These are phyloP conservation scores for Xylogone sp. DNA, from an alignment of 2,329 filamentous ascomycete genomes.

Conservation along the genomic window DNA sequence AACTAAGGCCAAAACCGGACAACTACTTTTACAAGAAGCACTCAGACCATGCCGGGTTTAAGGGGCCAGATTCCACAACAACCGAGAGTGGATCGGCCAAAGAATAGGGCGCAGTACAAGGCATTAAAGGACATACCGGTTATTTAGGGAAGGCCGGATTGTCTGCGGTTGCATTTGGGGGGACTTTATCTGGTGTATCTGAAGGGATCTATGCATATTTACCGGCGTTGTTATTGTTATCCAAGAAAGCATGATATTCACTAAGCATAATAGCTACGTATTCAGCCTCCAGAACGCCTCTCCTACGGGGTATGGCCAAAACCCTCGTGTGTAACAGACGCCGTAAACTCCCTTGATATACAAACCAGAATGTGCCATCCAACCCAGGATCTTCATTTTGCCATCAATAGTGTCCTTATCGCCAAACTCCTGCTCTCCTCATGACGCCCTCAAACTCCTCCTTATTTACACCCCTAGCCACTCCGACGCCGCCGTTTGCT, in stretches of 20 bases:
- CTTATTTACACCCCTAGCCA: conserved; percentile 65
- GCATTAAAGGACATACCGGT: conserved; percentile 1
- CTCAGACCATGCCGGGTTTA: conserved; percentile 80
- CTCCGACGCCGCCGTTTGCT: conserved; percentile 77
- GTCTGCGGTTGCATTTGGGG: conserved; percentile 9
- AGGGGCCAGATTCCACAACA: conserved; percentile 41
- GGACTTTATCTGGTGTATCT: conserved; percentile 5
- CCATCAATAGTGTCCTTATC: conserved; percentile 10
- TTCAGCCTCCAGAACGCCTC: neutral
- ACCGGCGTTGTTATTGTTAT: conserved; percentile 7
- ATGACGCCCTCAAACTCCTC: conserved; percentile 50
- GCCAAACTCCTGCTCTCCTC: conserved; percentile 27
- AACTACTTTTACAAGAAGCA: conserved; percentile 88
- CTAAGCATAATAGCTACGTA: neutral
- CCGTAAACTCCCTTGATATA: conserved; percentile 1
- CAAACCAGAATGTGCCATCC: neutral
- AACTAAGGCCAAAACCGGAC: conserved; percentile 67
- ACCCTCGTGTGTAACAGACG: neutral
- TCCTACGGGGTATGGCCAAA: neutral
- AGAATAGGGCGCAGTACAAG: conserved; percentile 13
- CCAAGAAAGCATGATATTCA: conserved; percentile 4
- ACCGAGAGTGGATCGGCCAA: conserved; percentile 18
- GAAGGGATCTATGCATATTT: conserved; percentile 12
- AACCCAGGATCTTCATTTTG: conserved; percentile 1
- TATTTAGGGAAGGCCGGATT: conserved; percentile 1